A percentile compares a stretch with the other conserved stretches of the same genome.
Conservation (phyloP, 257 asterid species). For the Solanum neorickii region DNA sequence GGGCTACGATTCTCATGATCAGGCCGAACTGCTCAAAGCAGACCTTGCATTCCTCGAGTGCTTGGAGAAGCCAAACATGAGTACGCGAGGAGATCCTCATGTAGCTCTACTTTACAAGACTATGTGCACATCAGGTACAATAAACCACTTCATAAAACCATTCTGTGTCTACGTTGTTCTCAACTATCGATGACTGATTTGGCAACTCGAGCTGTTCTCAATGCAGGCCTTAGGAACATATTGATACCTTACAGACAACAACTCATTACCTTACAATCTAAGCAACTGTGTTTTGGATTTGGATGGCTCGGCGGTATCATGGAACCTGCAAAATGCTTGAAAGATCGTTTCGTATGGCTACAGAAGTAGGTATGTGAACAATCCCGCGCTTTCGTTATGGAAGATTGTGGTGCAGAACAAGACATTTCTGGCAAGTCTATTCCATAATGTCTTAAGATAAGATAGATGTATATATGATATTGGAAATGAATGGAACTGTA, state of each 20-base stretch:
- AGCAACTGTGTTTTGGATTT: slow-evolving; percentile 26
- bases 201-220: not conserved
- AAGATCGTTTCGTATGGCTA: not conserved
- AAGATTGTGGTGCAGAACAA: not conserved
- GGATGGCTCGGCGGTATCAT: slow-evolving; percentile 40
- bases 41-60: slow-evolving; percentile 89
- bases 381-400: not conserved
- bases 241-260: slow-evolving; percentile 75
- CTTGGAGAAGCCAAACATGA: slow-evolving; percentile 72
- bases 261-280: slow-evolving; percentile 52
- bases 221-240: slow-evolving; percentile 68
- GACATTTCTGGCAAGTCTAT: not conserved
- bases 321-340: slow-evolving; percentile 21
- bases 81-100: slow-evolving; percentile 56
- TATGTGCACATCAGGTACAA: slow-evolving; percentile 83
- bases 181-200: not conserved
- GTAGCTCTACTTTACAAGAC: slow-evolving; percentile 56
- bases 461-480: not conserved
- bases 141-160: not conserved
- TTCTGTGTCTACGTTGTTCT: not conserved
- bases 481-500: not conserved
- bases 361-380: not conserved
- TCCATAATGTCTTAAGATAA: not conserved
- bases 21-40: slow-evolving; percentile 87
- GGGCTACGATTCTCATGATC: slow-evolving; percentile 75